phyloP scores from a whole-genome alignment of 805 yeast genomes.

The Nakazawaea wyomingensis region DNA sequence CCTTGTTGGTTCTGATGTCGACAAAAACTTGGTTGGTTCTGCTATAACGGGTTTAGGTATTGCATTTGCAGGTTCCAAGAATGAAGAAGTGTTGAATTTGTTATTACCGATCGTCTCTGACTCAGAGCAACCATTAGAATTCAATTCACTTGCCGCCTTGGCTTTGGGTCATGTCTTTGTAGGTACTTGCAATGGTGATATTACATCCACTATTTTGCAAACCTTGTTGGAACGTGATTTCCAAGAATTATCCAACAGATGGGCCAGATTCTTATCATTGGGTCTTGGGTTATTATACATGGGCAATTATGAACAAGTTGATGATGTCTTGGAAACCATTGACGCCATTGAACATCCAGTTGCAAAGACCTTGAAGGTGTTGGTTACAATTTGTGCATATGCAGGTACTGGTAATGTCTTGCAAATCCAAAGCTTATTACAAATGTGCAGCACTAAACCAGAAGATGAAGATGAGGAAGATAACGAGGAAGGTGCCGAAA shows the following conservation, averaged over 20 bases:
- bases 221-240: constrained; percentile 82
- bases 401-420: constrained; percentile 98
- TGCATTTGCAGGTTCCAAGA: constrained; percentile 91
- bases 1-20: constrained; percentile 34
- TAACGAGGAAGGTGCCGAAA: constrained; percentile 44
- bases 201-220: constrained; percentile 87
- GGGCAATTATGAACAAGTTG: constrained; percentile 91
- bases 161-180: constrained; percentile 93
- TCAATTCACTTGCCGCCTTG: constrained; percentile 80
- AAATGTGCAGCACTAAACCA: constrained; percentile 77
- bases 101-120: constrained; percentile 82
- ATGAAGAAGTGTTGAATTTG: constrained; percentile 74
- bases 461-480: constrained; percentile 52
- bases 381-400: constrained; percentile 89
- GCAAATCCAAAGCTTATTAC: constrained; percentile 85
- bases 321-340: constrained; percentile 89
- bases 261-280: constrained; percentile 85
- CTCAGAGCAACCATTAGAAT: constrained; percentile 65
- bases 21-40: constrained; percentile 62
- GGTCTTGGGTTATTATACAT: constrained; percentile 88
- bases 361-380: constrained; percentile 79
- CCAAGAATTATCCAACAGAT: constrained; percentile 72
- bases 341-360: constrained; percentile 95
- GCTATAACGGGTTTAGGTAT: constrained; percentile 90
- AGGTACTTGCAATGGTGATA: constrained; percentile 93